Conservation (phyloP, 2,329 filamentous ascomycete species). For the Monosporascus sp. region DNA sequence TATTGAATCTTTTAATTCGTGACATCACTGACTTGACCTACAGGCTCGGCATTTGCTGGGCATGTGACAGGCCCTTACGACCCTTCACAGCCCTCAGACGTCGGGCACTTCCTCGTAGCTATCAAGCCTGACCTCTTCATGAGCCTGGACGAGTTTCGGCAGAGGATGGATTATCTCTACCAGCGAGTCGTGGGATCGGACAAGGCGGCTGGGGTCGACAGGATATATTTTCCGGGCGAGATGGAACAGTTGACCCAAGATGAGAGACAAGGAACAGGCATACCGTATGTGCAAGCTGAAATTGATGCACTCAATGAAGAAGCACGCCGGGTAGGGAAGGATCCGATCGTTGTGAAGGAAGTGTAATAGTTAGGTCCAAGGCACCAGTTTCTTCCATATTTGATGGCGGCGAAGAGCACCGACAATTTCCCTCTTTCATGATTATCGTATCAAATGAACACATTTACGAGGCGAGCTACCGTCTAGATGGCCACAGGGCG, state of each 20-base stretch:
- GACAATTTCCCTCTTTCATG: too few relatives aligned
- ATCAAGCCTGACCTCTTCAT: slow-evolving; percentile 74
- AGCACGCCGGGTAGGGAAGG: slow-evolving; percentile 38
- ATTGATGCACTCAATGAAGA: slow-evolving; percentile 51
- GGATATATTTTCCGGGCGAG: slow-evolving; percentile 58
- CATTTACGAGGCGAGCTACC: too few relatives aligned
- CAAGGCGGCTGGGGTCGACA: slow-evolving; percentile 49
- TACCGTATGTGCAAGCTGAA: slow-evolving; percentile 53
- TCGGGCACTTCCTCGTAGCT: slow-evolving; percentile 68
- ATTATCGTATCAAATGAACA: too few relatives aligned
- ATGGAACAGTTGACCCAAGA: slow-evolving; percentile 51
- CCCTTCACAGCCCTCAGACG: slow-evolving; percentile 59
- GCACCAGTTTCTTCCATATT: too few relatives aligned
- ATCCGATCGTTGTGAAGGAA: slow-evolving; percentile 13
- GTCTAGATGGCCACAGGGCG: too few relatives aligned
- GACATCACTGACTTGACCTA: neutral
- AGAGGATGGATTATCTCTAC: slow-evolving; percentile 52
- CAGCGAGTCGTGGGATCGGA: slow-evolving; percentile 47
- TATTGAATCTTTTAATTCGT: neutral
- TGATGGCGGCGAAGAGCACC: too few relatives aligned
- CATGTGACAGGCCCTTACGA: slow-evolving; percentile 75
- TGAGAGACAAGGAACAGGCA: slow-evolving; percentile 47
- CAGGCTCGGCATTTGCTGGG: slow-evolving; percentile 70
- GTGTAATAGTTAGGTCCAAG: too few relatives aligned
- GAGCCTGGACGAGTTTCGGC: slow-evolving; percentile 62